Percentiles rank a stretch among this genome's conserved stretches.
These are phyloP conservation scores for Ustilago hordei DNA, from an alignment of 1,284 basidiomycete species.

Conservation along the genomic window DNA sequence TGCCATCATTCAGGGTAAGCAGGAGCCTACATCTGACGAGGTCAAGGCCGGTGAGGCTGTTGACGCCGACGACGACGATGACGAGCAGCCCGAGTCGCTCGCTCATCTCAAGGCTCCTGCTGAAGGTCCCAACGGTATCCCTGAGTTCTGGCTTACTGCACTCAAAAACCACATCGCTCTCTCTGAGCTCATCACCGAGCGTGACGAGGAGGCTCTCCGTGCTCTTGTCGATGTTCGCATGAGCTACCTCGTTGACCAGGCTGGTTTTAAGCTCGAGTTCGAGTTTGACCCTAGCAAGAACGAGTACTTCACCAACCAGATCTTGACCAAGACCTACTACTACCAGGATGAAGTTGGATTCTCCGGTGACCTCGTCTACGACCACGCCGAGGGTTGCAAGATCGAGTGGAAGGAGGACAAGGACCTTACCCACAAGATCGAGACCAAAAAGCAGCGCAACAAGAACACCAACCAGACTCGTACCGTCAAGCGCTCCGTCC, in stretches of 20 bases:
- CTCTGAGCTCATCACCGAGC: slow-evolving; percentile 89
- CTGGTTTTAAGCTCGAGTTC: slow-evolving; percentile 92
- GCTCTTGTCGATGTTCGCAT: slow-evolving; percentile 78
- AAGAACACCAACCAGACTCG: slow-evolving; percentile 74
- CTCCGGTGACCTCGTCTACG: slow-evolving; percentile 93
- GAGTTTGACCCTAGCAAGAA: slow-evolving; percentile 77
- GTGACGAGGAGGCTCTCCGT: slow-evolving; percentile 81
- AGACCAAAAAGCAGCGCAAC: slow-evolving; percentile 99
- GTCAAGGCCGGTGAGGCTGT: slow-evolving; percentile 80
- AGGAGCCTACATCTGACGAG: slow-evolving; percentile 83
- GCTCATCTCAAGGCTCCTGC: slow-evolving; percentile 70
- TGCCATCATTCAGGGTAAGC: slow-evolving; percentile 83
- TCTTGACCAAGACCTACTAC: slow-evolving; percentile 92
- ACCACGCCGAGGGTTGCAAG: slow-evolving; percentile 87
- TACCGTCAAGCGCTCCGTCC: slow-evolving; percentile 68
- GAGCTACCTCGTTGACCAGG: slow-evolving; percentile 78
- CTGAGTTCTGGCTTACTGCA: slow-evolving; percentile 98
- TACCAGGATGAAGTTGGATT: slow-evolving; percentile 93
- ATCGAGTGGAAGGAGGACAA: slow-evolving; percentile 99
- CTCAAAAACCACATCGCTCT: slow-evolving; percentile 90
- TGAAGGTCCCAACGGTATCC: slow-evolving; percentile 77
- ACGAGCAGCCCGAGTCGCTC: slow-evolving; percentile 70
- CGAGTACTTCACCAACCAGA: slow-evolving; percentile 86
- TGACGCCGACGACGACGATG: slow-evolving; percentile 74
- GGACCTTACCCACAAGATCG: slow-evolving; percentile 95